phyloP scores from a whole-genome alignment of 805 yeast genomes.

The Blastobotrys chiropterorum region DNA sequence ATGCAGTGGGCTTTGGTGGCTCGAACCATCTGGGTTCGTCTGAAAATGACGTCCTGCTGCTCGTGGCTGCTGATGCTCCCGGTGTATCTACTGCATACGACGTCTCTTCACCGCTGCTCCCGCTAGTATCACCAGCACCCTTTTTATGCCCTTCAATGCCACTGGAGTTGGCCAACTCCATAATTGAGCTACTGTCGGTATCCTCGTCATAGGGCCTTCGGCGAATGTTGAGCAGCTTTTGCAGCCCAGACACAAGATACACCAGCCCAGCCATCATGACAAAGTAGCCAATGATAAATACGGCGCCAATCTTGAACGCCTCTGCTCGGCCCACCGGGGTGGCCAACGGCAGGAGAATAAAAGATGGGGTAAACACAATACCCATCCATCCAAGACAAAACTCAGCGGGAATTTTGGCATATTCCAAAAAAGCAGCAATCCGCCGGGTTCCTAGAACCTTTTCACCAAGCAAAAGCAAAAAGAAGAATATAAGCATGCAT shows the following conservation, averaged over 20 bases:
- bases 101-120: background rate
- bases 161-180: background rate
- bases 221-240: constrained; percentile 27
- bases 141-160: constrained; percentile 1
- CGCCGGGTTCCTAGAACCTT: constrained; percentile 32
- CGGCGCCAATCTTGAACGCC: constrained; percentile 67
- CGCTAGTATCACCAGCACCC: background rate
- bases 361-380: constrained; percentile 71
- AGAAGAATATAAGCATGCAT: constrained; percentile 57
- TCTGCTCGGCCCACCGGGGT: constrained; percentile 60
- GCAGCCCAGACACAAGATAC: constrained; percentile 41
- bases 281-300: constrained; percentile 60
- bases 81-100: background rate
- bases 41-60: background rate
- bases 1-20: constrained; percentile 5
- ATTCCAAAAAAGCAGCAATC: constrained; percentile 24
- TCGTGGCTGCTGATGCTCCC: background rate
- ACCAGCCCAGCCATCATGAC: constrained; percentile 46
- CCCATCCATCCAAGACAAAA: constrained; percentile 73
- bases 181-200: background rate
- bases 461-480: constrained; percentile 38
- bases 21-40: background rate
- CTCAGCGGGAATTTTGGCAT: constrained; percentile 57
- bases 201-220: constrained; percentile 8
- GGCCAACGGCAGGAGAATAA: constrained; percentile 63